Evolutionary conservation across 306 rosid genomes (phyloP).

Genomic region (Dryas octopetala): DNA sequence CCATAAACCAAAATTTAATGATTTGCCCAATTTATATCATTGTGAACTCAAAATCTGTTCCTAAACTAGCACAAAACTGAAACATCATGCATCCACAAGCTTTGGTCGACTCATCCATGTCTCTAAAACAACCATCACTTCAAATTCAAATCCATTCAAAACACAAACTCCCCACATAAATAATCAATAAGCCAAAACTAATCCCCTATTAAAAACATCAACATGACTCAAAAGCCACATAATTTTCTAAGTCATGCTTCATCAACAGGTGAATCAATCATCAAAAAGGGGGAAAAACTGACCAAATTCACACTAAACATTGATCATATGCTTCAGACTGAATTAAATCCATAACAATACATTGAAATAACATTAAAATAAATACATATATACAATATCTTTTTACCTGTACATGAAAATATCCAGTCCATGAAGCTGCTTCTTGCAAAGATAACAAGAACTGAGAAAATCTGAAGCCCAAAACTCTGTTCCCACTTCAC

Average conservation of each 20-base stretch:
- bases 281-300: not conserved
- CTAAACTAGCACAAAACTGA: not conserved
- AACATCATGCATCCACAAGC: not conserved
- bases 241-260: not conserved
- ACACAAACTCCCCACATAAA: not conserved
- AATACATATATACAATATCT: not conserved
- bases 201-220: not conserved
- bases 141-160: not conserved
- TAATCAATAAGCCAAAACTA: not conserved
- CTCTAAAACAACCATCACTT: not conserved
- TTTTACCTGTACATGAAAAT: constrained; percentile 81
- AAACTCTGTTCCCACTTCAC: constrained; percentile 33
- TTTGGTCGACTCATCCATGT: constrained; percentile 2
- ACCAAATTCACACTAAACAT: not conserved
- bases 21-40: not conserved
- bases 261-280: not conserved
- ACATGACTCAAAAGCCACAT: constrained; percentile 2
- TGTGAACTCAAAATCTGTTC: not conserved
- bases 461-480: constrained; percentile 49
- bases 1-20: not conserved
- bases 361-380: not conserved
- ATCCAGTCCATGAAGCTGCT: constrained; percentile 67
- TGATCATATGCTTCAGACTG: not conserved
- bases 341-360: not conserved
- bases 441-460: constrained; percentile 59